These are phyloP conservation scores for Talaromyces adpressus DNA, from an alignment of 495 filamentous ascomycete species.

Conservation along the genomic window DNA sequence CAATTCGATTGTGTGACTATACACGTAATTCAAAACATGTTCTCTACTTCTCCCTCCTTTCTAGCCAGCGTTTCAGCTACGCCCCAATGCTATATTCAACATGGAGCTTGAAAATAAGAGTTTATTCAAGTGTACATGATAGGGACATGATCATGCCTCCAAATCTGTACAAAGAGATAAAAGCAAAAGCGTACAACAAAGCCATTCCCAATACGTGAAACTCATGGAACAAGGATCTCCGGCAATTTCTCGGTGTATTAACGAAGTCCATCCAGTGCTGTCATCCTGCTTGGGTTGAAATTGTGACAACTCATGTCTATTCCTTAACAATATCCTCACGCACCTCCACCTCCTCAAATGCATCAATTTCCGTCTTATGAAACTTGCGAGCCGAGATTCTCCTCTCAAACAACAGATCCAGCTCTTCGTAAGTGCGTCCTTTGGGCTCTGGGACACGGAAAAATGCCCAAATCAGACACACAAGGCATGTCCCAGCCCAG, in stretches of 20 bases:
- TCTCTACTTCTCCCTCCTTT: no score
- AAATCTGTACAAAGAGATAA: no score
- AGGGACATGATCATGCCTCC: no score
- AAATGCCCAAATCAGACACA: conserved; percentile 54
- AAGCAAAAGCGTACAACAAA: neutral
- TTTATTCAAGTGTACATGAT: no score
- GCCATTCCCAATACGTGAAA: neutral
- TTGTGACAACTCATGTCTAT: neutral
- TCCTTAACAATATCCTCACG: conserved; percentile 1
- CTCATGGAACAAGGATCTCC: neutral
- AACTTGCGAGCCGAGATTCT: conserved; percentile 50
- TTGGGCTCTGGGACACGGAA: conserved; percentile 56
- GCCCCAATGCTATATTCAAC: no score
- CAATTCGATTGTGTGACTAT: no score
- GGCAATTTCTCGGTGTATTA: no score
- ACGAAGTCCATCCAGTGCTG: no score
- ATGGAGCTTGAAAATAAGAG: no score
- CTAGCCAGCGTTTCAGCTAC: no score
- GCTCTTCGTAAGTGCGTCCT: conserved; percentile 53
- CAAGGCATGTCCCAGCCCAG: conserved; percentile 47
- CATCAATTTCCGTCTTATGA: conserved; percentile 44
- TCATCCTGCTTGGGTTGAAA: no score
- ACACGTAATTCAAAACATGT: no score
- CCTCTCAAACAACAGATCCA: conserved; percentile 53
- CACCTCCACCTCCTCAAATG: conserved; percentile 1